Percentiles rank a stretch among this genome's conserved stretches.
Evolutionary conservation across 2,329 filamentous ascomycete species (phyloP).

Genomic region (Colletotrichum phormii): DNA sequence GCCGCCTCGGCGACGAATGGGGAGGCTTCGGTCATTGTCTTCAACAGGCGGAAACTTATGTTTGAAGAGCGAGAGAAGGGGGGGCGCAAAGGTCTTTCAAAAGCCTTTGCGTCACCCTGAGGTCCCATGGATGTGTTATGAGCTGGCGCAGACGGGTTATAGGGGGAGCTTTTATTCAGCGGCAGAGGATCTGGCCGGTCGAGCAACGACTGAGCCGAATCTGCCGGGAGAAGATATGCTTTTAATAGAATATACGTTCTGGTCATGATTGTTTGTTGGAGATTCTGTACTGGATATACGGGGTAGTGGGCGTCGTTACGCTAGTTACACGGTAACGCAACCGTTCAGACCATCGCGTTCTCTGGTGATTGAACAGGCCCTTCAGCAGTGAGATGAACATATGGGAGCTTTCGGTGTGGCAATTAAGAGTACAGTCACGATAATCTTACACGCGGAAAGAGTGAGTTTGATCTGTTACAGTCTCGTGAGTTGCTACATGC

Average conservation of each 20-base stretch:
- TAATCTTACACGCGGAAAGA: background rate
- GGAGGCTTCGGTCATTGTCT: background rate
- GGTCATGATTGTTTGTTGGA: constrained; percentile 3
- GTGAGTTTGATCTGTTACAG: background rate
- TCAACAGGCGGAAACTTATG: background rate
- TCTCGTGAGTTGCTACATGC: background rate
- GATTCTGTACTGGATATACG: background rate
- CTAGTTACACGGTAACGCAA: background rate
- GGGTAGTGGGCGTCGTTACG: background rate
- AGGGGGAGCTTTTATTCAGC: constrained; percentile 5
- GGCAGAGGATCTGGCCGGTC: constrained; percentile 14
- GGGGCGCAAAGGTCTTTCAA: background rate
- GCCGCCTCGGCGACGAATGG: constrained; percentile 4
- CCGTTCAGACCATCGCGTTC: background rate
- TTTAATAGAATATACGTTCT: constrained; percentile 34
- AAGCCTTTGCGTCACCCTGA: background rate
- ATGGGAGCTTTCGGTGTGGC: background rate
- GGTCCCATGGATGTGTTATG: constrained; percentile 5
- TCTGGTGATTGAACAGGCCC: background rate
- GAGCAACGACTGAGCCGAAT: constrained; percentile 4
- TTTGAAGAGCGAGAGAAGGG: background rate
- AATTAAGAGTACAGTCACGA: background rate
- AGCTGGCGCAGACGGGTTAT: constrained; percentile 1
- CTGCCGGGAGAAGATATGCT: constrained; percentile 26
- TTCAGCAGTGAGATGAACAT: background rate